Conservation (phyloP, 2,329 filamentous ascomycete genomes). For the Fusarium tanahbumbuense region DNA sequence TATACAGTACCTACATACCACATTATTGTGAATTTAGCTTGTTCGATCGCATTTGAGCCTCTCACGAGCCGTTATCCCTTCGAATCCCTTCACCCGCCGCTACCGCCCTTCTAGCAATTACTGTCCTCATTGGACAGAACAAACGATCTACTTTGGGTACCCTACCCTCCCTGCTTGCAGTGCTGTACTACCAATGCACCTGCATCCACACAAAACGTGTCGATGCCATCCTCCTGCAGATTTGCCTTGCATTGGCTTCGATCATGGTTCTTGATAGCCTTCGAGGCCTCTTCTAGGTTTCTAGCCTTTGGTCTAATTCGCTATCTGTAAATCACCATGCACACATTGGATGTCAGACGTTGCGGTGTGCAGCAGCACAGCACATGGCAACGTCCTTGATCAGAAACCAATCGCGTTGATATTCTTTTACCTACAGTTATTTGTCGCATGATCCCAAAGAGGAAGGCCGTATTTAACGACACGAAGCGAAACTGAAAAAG, state of each 20-base stretch:
- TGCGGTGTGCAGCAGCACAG: constrained; percentile 17
- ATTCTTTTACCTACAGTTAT: background rate
- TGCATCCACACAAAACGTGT: constrained; percentile 25
- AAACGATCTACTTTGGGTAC: constrained; percentile 3
- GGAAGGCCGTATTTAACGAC: background rate
- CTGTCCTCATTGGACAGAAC: background rate
- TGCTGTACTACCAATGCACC: background rate
- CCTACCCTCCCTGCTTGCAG: background rate
- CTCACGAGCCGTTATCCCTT: constrained; percentile 2
- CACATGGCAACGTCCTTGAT: background rate
- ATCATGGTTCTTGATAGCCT: constrained; percentile 19
- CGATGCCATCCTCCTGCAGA: constrained; percentile 24
- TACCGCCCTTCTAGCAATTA: background rate
- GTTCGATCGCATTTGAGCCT: constrained; percentile 18
- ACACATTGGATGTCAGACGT: background rate
- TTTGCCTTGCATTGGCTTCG: constrained; percentile 34
- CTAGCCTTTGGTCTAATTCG: constrained; percentile 21
- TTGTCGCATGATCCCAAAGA: background rate
- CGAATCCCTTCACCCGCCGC: background rate
- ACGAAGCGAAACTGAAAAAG: background rate
- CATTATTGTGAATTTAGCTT: background rate
- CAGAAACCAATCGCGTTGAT: background rate
- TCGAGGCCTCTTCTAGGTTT: constrained; percentile 34
- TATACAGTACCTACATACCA: background rate
- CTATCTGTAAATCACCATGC: background rate